Percentiles rank a stretch among this genome's conserved stretches.
These are phyloP conservation scores for Xylaria sp. DNA, from an alignment of 2,329 filamentous ascomycete species.

Conservation along the genomic window DNA sequence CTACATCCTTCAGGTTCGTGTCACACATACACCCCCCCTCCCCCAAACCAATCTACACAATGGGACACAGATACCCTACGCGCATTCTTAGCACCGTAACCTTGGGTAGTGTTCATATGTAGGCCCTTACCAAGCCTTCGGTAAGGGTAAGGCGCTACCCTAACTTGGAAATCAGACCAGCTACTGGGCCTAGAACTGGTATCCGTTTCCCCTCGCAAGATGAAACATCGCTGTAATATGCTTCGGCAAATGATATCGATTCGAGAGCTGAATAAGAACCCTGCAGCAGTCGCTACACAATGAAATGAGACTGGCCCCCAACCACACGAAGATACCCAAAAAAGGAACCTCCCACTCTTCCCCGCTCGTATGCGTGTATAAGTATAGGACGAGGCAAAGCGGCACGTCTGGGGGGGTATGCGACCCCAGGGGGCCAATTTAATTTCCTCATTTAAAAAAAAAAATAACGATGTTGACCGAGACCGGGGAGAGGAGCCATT, in stretches of 20 bases:
- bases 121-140: conserved; percentile 38
- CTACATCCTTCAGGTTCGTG: not conserved
- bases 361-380: conserved; percentile 21
- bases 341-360: conserved; percentile 26
- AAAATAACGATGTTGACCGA: not conserved
- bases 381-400: conserved; percentile 20
- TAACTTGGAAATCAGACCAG: conserved; percentile 12
- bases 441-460: not conserved
- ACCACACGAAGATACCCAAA: not conserved
- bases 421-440: conserved; percentile 9
- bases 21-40: not conserved
- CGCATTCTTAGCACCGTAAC: conserved; percentile 21
- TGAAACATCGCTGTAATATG: conserved; percentile 11
- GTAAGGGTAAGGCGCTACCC: conserved; percentile 24
- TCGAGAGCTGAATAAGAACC: conserved; percentile 13
- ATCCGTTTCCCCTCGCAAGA: not conserved
- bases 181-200: not conserved
- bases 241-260: conserved; percentile 23
- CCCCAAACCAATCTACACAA: no score
- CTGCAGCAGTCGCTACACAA: not conserved
- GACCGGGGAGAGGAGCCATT: not conserved
- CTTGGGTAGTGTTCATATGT: conserved; percentile 34
- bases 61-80: conserved; percentile 3
- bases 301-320: conserved; percentile 31
- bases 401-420: not conserved